Evolutionary conservation across 2,329 filamentous ascomycete species (phyloP).

Genomic region (Aspergillus texensis): DNA sequence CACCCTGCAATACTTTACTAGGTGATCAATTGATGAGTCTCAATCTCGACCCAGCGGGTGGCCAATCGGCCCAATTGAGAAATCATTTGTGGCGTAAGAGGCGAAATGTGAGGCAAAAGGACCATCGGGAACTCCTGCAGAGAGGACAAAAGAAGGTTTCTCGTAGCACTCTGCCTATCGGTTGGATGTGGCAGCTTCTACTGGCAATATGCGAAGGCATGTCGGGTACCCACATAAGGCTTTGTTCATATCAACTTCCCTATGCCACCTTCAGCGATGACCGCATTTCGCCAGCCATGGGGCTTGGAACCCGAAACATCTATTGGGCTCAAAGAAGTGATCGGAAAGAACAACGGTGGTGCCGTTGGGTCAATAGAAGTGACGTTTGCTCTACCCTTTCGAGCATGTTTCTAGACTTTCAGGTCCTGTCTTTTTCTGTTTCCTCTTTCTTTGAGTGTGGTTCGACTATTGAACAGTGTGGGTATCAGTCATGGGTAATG

Average conservation of each 20-base stretch:
- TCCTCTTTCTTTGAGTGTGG: not conserved
- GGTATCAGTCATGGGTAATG: not conserved
- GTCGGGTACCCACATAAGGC: constrained; percentile 34
- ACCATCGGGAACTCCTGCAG: not conserved
- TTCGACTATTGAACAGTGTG: not conserved
- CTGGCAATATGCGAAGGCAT: not conserved
- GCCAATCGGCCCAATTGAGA: constrained; percentile 5
- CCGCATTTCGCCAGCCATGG: constrained; percentile 7
- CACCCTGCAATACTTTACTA: constrained; percentile 7
- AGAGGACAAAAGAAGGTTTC: not conserved
- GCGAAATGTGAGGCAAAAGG: not conserved
- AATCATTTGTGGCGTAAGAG: constrained; percentile 3
- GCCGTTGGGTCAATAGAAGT: constrained; percentile 3
- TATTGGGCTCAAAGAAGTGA: constrained; percentile 5
- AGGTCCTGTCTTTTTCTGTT: not conserved
- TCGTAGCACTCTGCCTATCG: not conserved
- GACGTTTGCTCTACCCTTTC: constrained; percentile 1
- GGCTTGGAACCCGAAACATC: not conserved
- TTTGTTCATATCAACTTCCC: constrained; percentile 18
- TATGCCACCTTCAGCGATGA: constrained; percentile 2
- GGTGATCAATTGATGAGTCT: constrained; percentile 22
- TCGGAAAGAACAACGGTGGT: constrained; percentile 9
- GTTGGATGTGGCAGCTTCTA: constrained; percentile 17
- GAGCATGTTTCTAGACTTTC: not conserved
- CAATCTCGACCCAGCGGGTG: not conserved